Conservation (phyloP, 148 eudicot genomes). For the Chenopodium quinoa region DNA sequence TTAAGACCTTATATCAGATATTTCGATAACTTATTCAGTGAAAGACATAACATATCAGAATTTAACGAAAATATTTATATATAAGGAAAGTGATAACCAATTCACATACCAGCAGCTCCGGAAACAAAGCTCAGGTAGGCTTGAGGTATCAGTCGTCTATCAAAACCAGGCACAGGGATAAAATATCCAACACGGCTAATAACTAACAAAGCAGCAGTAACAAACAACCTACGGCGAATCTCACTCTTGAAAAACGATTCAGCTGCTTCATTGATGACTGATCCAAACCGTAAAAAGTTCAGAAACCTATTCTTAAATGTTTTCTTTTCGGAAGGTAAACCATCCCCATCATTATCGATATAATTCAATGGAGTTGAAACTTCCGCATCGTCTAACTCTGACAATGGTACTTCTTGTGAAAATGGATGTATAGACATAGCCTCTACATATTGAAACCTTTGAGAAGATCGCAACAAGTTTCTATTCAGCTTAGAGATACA, state of each 20-base stretch:
- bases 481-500: constrained; percentile 26
- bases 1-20: too few species aligned
- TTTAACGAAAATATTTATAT: neutral
- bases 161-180: constrained; percentile 95
- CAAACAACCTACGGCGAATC: constrained; percentile 85
- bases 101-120: constrained; percentile 73
- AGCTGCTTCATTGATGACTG: constrained; percentile 64
- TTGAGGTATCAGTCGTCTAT: constrained; percentile 81
- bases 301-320: constrained; percentile 68
- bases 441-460: constrained; percentile 24
- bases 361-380: constrained; percentile 21
- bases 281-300: constrained; percentile 61
- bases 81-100: neutral
- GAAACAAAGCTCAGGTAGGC: constrained; percentile 81
- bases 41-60: neutral
- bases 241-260: constrained; percentile 98
- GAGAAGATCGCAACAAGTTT: constrained; percentile 25
- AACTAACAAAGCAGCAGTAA: constrained; percentile 72
- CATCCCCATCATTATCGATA: constrained; percentile 20
- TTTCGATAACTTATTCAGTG: too few species aligned
- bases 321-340: constrained; percentile 31
- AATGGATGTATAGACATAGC: constrained; percentile 43
- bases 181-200: constrained; percentile 89
- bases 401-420: constrained; percentile 38
- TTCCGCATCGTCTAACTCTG: constrained; percentile 32